Evolutionary conservation across 1,284 basidiomycete genomes (phyloP), one percentile per base, ranked within the genome.

Genomic region (Termitomyces sp.): DNA sequence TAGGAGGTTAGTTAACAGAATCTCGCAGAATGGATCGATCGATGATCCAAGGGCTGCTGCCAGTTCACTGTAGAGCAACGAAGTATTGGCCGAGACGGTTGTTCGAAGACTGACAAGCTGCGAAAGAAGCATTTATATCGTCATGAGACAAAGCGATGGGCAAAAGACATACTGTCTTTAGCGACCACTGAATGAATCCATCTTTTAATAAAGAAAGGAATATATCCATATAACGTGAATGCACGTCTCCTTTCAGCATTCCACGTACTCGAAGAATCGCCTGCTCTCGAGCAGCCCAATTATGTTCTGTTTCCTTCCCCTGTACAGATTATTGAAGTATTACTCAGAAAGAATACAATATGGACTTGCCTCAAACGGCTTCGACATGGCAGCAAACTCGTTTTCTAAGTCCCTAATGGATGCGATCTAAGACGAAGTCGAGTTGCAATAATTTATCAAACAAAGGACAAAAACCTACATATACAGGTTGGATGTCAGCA

Each of bases 241-340:
- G 86, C 1, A 89, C 88, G 45, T 89, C 87, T 28, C 90, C 92
- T 61, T 87, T 90, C 58, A 99, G 71, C 91, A 99, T 94, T 5
- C 96, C 95, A 47, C 97, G 82, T 9, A 99, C 84, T 15, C 84
- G 81, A 46, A 85, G 77, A 56, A 98, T 78, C 12, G 88, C 79
- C 58, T 81, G 83, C 60, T 99, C 96, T 58, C 96, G 82, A 24
- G 79, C 74, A 41, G 83, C 79, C 96, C 96, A 99, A 66, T 99
- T 99, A 63, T 96, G 92, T 67, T 99, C 96, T 0, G 91, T 93
- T 73, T 99, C 97, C 72, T 86, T 97, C 15, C 94, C 94, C 85
- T 94, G 59, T 19, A 60, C 60, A 45, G 55, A 54, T 12, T 43
- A 54, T 52, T 44, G 54, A 59, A 36, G 47, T 56, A 38, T 54